phyloP scores from a whole-genome alignment of 1,284 basidiomycete species.

The Pterulicium gracile region DNA sequence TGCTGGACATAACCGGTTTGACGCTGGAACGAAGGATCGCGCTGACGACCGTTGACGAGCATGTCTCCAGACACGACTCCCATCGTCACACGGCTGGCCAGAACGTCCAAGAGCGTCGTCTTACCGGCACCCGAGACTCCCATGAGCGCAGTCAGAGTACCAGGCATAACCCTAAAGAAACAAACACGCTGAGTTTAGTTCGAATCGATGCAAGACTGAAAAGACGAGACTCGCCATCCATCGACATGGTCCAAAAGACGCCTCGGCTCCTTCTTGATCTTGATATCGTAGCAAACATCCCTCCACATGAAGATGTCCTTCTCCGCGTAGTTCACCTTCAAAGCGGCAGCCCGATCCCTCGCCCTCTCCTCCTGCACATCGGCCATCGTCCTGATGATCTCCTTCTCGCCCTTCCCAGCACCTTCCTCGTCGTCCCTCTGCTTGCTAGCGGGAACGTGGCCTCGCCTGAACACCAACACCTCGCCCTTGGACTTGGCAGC shows the following conservation, averaged over 20 bases:
- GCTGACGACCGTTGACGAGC: conserved; percentile 48
- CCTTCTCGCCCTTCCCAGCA: conserved; percentile 10
- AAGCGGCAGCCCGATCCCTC: neutral
- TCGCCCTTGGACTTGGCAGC: conserved; percentile 32
- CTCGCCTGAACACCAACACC: conserved; percentile 30
- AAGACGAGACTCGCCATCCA: conserved; percentile 30
- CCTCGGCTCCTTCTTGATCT: conserved; percentile 24
- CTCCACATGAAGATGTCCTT: conserved; percentile 20
- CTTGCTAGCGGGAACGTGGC: conserved; percentile 20
- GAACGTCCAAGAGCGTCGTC: conserved; percentile 55
- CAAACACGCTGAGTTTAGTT: neutral
- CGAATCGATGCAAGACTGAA: neutral
- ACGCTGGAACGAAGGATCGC: conserved; percentile 49
- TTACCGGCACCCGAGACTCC: conserved; percentile 54
- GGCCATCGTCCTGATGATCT: neutral
- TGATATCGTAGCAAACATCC: conserved; percentile 38
- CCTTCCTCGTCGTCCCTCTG: conserved; percentile 15
- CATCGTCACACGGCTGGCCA: conserved; percentile 51
- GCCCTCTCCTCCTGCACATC: neutral
- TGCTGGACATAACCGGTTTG: conserved; percentile 54
- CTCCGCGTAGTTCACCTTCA: conserved; percentile 7
- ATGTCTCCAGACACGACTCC: conserved; percentile 57
- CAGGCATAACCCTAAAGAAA: conserved; percentile 34
- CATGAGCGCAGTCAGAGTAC: conserved; percentile 43
- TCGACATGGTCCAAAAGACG: conserved; percentile 52